These are phyloP conservation scores for Murraya koenigii DNA, from an alignment of 345 rosid genomes.

Conservation along the genomic window DNA sequence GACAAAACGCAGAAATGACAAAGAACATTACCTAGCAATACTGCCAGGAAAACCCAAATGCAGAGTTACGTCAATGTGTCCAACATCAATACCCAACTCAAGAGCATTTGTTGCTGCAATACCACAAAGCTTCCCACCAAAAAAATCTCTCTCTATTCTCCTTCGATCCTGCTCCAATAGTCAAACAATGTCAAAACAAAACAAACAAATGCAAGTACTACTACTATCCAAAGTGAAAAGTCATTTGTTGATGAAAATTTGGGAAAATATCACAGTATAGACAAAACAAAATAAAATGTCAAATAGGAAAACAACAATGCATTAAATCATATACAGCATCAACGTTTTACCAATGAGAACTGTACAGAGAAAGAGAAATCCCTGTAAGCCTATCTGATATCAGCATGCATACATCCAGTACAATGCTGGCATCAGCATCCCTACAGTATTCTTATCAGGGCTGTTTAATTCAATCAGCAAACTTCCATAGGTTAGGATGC, in stretches of 20 bases:
- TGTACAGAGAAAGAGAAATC: background rate
- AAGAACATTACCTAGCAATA: constrained; percentile 67
- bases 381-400: background rate
- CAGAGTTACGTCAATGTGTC: constrained; percentile 87
- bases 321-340: background rate
- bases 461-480: background rate
- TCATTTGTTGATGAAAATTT: background rate
- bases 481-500: background rate
- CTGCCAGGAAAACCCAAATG: constrained; percentile 99
- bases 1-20: constrained; percentile 12
- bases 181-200: constrained; percentile 17
- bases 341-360: background rate
- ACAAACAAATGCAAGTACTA: background rate
- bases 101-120: constrained; percentile 95
- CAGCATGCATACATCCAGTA: background rate
- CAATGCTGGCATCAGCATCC: background rate
- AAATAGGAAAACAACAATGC: background rate
- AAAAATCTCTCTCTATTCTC: constrained; percentile 77
- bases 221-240: background rate
- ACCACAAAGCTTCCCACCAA: constrained; percentile 82
- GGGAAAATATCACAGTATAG: background rate
- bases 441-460: no score
- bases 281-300: background rate
- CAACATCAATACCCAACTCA: constrained; percentile 97
- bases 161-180: constrained; percentile 66